phyloP scores from a whole-genome alignment of 2,329 filamentous ascomycete species.

The Podosphaera fusca region DNA sequence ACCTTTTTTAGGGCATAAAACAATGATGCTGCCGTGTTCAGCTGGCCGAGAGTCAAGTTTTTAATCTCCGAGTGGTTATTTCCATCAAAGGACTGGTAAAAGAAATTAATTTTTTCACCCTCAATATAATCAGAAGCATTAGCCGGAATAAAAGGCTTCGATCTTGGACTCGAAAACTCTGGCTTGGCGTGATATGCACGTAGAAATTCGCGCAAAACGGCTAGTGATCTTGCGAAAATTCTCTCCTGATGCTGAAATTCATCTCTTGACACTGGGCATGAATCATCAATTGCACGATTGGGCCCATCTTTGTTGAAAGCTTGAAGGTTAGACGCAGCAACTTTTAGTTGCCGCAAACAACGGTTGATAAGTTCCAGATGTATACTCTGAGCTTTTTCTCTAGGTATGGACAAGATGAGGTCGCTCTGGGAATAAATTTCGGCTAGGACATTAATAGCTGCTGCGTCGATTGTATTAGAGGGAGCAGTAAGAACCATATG shows the following conservation, averaged over 20 bases:
- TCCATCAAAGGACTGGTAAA: conserved; percentile 52
- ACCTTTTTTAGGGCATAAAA: conserved; percentile 40
- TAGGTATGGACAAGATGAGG: conserved; percentile 26
- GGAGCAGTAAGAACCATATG: conserved; percentile 51
- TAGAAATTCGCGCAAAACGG: conserved; percentile 44
- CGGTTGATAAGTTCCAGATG: conserved; percentile 51
- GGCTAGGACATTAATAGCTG: conserved; percentile 48
- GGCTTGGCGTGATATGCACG: conserved; percentile 35
- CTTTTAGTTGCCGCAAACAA: conserved; percentile 46
- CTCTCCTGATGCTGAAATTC: conserved; percentile 32
- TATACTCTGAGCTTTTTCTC: conserved; percentile 27
- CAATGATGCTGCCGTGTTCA: conserved; percentile 48
- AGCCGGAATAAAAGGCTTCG: conserved; percentile 25
- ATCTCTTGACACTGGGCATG: conserved; percentile 27
- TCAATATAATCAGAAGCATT: conserved; percentile 27
- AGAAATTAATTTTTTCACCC: conserved; percentile 42
- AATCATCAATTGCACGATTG: conserved; percentile 26
- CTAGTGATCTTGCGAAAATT: conserved; percentile 43
- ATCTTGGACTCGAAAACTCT: conserved; percentile 33
- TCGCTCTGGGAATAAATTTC: conserved; percentile 43
- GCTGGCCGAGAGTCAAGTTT: conserved; percentile 39
- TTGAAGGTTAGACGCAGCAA: conserved; percentile 35
- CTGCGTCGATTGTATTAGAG: conserved; percentile 37
- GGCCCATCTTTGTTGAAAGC: conserved; percentile 21
- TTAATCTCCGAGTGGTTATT: conserved; percentile 34